Base-by-base conservation (phyloP, 2,329 filamentous ascomycete species). In the Ascochyta pisi region DNA sequence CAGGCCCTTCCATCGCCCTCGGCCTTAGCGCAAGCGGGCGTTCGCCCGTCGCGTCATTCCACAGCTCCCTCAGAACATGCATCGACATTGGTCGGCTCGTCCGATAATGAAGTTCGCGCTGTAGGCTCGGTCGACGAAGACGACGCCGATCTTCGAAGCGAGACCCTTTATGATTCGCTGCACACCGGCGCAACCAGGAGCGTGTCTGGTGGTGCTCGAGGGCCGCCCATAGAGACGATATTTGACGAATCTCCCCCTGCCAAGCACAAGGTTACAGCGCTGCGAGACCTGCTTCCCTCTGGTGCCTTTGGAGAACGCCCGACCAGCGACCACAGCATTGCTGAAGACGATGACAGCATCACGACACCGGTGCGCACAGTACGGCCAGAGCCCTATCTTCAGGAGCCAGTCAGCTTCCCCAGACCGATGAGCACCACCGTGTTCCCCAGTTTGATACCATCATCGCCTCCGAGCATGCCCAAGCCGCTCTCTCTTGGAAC, bases 131-230 rank as follows among this genome's bases (percentile, higher is more conserved):
- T 84, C 22, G 89, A 92, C 54, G 90, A 92, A 51, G 88, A 91
- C 66, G 90, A 92, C 66, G 87, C 86, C n/a, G 89, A 92, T 71
- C 86, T 89, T 68, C 88, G 87, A 76, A 92, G 89, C 72, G 90
- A 93, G 66, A 90, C 86, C 16, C 82, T 89, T 52, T 92, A 87
- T 74, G 90, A 93, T 77, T 92, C 90, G 27, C 77, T 92, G 63
- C 87, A 89, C 49, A 92, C 90, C 15, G 82, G 84, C 57, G 87
- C 84, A 35, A 91, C 89, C 9, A 83, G 84, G 58, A 89, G 87
- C 59, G 82, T 84, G 50, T 85, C 87, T 50, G 65, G 66, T 57
- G 84, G 86, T 31, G 83, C 86, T 42, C 86, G 91, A 69, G 89
- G 88, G 26, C 89, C 89, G 15, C 79, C 82, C 44, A 86, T 92